These are phyloP conservation scores for Tricharina praecox DNA, from an alignment of 495 filamentous ascomycete genomes.

Conservation along the genomic window DNA sequence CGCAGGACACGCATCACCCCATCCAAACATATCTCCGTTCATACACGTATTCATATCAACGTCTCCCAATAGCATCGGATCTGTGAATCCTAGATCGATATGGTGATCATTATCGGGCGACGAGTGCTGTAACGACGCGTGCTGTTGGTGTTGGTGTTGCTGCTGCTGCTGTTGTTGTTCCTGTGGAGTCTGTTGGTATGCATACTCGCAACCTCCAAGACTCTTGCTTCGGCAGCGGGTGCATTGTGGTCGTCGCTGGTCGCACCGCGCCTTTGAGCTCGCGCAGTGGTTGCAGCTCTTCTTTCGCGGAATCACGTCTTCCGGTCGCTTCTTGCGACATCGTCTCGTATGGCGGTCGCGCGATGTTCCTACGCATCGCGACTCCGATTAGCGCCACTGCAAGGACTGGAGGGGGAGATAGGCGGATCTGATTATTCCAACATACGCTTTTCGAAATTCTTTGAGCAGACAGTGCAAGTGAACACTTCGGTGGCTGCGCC, in stretches of 20 bases:
- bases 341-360: conserved; percentile 21
- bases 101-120: no score
- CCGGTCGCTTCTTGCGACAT: conserved; percentile 22
- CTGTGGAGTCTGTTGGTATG: conserved; percentile 6
- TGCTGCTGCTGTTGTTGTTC: conserved; percentile 1
- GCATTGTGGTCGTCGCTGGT: conserved; percentile 17
- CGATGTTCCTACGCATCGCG: conserved; percentile 23
- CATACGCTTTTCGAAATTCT: conserved; percentile 3
- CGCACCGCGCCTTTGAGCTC: conserved; percentile 21
- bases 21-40: not conserved
- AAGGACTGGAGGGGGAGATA: not conserved
- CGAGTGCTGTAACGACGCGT: not conserved
- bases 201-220: conserved; percentile 15
- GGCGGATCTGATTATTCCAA: not conserved
- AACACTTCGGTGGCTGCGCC: not conserved
- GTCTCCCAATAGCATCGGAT: conserved; percentile 2
- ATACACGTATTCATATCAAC: conserved; percentile 1
- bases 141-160: not conserved
- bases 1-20: not conserved
- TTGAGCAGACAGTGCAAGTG: not conserved
- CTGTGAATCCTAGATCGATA: not conserved
- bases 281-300: conserved; percentile 23
- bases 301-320: conserved; percentile 21
- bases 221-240: conserved; percentile 19
- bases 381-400: not conserved